A percentile compares a stretch with the other conserved stretches of the same genome.
These are phyloP conservation scores for Taxawa tesnikishii DNA, from an alignment of 2,329 filamentous ascomycete genomes.

Conservation along the genomic window DNA sequence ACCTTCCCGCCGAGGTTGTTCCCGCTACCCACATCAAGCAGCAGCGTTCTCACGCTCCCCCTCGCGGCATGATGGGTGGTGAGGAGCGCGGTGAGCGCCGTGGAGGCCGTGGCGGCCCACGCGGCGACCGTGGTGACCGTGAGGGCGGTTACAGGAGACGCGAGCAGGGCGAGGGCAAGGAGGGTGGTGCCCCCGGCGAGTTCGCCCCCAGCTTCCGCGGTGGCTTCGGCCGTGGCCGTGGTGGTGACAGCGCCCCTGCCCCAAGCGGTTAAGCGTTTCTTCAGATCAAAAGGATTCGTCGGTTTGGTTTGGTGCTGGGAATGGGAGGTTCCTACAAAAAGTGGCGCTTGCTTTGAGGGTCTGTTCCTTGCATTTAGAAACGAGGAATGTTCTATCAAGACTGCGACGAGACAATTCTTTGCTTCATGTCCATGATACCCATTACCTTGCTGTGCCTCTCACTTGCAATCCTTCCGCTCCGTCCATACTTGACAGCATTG, in stretches of 20 bases:
- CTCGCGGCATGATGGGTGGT: slow-evolving; percentile 92
- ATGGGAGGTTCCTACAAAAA: background rate
- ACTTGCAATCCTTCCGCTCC: no score
- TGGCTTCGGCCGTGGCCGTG: slow-evolving; percentile 63
- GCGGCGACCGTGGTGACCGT: slow-evolving; percentile 60
- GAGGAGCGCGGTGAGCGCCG: slow-evolving; percentile 76
- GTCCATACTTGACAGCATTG: no score
- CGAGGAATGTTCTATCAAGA: background rate
- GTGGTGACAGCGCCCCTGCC: slow-evolving; percentile 52
- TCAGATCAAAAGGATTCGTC: background rate
- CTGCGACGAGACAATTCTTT: background rate
- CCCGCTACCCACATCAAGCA: slow-evolving; percentile 99
- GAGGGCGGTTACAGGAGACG: slow-evolving; percentile 88
- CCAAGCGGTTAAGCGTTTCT: slow-evolving; percentile 24
- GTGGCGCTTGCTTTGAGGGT: background rate
- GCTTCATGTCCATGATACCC: background rate
- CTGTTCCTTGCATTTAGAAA: background rate
- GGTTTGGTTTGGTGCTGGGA: background rate
- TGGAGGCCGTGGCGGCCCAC: slow-evolving; percentile 65
- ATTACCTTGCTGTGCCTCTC: no score
- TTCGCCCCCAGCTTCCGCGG: slow-evolving; percentile 70
- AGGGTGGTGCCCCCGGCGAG: slow-evolving; percentile 82
- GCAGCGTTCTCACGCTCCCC: slow-evolving; percentile 95
- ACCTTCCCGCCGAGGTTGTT: slow-evolving; percentile 98
- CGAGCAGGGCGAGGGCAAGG: slow-evolving; percentile 56